Conservation (phyloP, 805 yeast genomes). For the Candida silvatica region DNA sequence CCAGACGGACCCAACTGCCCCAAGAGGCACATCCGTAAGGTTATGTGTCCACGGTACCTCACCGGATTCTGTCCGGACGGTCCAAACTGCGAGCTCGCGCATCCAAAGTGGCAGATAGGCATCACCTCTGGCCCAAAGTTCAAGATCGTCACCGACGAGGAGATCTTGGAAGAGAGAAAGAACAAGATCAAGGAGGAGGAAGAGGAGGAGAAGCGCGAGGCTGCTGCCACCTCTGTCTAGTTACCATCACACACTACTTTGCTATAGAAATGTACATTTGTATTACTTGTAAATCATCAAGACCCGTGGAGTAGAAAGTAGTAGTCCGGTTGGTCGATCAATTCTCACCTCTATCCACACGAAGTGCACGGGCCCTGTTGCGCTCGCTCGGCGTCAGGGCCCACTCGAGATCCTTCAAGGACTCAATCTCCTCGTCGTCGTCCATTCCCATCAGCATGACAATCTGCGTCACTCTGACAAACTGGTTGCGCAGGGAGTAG, state of each 20-base stretch:
- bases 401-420: slow-evolving; percentile 39
- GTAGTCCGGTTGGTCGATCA: background rate
- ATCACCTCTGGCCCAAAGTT: slow-evolving; percentile 34
- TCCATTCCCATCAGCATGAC: slow-evolving; percentile 78
- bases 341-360: slow-evolving; percentile 32
- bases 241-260: too few relatives aligned
- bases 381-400: slow-evolving; percentile 72
- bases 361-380: slow-evolving; percentile 46
- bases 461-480: slow-evolving; percentile 75
- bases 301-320: too few relatives aligned
- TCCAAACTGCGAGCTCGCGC: slow-evolving; percentile 66
- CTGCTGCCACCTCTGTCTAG: too few relatives aligned
- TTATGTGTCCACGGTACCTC: slow-evolving; percentile 69
- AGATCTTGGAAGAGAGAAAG: slow-evolving; percentile 19
- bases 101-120: slow-evolving; percentile 59
- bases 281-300: background rate
- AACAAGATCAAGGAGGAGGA: slow-evolving; percentile 15
- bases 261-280: background rate
- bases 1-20: slow-evolving; percentile 84
- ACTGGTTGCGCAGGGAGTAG: slow-evolving; percentile 70
- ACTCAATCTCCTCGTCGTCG: slow-evolving; percentile 39
- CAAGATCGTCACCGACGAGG: slow-evolving; percentile 35
- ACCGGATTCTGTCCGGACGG: slow-evolving; percentile 95
- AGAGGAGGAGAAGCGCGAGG: slow-evolving; percentile 6
- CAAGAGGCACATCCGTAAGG: slow-evolving; percentile 69